These are phyloP conservation scores for Daldinia loculata DNA, from an alignment of 495 filamentous ascomycete species.

Conservation along the genomic window DNA sequence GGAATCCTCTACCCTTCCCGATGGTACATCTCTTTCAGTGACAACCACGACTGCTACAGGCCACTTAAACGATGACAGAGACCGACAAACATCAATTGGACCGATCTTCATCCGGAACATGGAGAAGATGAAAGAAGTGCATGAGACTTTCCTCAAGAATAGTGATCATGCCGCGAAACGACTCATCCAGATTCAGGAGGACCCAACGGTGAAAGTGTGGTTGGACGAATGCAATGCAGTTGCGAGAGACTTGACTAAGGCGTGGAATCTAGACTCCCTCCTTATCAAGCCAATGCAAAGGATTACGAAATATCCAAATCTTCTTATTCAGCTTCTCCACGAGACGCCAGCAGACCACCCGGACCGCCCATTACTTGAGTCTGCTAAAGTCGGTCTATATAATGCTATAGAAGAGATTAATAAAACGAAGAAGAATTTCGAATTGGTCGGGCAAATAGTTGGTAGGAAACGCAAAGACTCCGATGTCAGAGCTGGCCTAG, in stretches of 20 bases:
- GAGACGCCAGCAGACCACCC: constrained; percentile 83
- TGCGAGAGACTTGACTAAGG: constrained; percentile 85
- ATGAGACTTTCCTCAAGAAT: constrained; percentile 85
- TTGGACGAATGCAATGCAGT: constrained; percentile 87
- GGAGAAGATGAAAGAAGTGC: constrained; percentile 80
- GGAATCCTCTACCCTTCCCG: constrained; percentile 47
- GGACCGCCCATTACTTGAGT: constrained; percentile 72
- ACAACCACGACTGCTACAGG: constrained; percentile 41
- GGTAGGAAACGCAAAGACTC: constrained; percentile 88
- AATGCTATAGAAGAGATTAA: constrained; percentile 85
- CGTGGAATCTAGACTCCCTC: constrained; percentile 93
- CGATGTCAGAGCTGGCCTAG: constrained; percentile 81
- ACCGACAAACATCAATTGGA: constrained; percentile 78
- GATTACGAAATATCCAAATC: constrained; percentile 87
- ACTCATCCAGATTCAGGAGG: constrained; percentile 74
- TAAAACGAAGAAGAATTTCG: constrained; percentile 88
- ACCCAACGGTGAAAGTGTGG: constrained; percentile 84
- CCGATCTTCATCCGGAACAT: constrained; percentile 79
- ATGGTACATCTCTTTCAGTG: constrained; percentile 46
- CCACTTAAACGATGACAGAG: constrained; percentile 63
- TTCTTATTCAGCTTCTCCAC: constrained; percentile 79
- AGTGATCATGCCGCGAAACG: constrained; percentile 84
- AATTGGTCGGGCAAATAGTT: constrained; percentile 87
- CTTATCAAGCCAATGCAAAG: constrained; percentile 96
- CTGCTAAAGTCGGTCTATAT: constrained; percentile 70